Percentiles rank a stretch among this genome's conserved stretches.
Conservation (phyloP, 176 grass and related monocot genomes). For the Alopecurus myosuroides region DNA sequence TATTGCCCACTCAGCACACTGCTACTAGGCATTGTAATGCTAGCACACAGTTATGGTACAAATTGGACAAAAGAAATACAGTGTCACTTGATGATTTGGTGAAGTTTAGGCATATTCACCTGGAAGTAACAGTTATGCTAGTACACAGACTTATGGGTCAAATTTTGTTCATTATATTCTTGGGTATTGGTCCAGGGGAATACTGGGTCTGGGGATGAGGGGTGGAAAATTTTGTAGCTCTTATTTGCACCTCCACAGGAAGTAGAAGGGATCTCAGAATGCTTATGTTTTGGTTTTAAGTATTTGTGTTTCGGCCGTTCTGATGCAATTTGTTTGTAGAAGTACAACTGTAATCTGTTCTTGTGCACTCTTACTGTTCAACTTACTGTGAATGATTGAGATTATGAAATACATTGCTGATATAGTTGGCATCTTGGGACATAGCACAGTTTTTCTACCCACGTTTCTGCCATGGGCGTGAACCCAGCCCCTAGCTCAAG, state of each 20-base stretch:
- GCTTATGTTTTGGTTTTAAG: background rate
- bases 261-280: background rate
- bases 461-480: background rate
- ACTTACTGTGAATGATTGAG: background rate
- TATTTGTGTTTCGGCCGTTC: background rate
- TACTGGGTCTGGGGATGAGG: background rate
- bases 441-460: background rate
- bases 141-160: background rate
- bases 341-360: background rate
- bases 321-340: background rate
- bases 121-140: background rate
- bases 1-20: background rate
- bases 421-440: background rate
- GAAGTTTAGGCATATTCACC: background rate
- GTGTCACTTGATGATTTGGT: background rate
- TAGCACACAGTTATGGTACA: background rate
- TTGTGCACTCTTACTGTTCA: background rate
- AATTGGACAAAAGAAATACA: background rate
- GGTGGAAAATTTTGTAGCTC: background rate
- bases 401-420: background rate
- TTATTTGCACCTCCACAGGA: background rate
- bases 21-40: background rate
- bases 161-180: background rate
- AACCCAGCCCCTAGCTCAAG: background rate
- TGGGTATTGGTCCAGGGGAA: background rate